Conservation (phyloP, 768 basidiomycete genomes). For the Russula sp. region DNA sequence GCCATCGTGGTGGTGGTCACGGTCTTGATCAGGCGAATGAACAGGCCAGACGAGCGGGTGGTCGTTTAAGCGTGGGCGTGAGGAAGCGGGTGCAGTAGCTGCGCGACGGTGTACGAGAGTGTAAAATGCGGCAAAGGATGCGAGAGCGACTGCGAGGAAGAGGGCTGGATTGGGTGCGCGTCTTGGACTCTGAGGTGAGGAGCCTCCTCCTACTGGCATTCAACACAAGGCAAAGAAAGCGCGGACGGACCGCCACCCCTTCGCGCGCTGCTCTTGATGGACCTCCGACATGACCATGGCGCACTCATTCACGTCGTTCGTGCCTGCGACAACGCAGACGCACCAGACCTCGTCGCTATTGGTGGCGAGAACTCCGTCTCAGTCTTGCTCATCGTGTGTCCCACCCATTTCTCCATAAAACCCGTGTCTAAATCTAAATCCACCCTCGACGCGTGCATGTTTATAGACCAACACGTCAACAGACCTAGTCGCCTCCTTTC, state of each 20-base stretch:
- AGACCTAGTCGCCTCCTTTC: constrained; percentile 62
- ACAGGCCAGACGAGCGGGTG: constrained; percentile 65
- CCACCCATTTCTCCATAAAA: constrained; percentile 16
- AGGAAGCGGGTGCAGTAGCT: constrained; percentile 55
- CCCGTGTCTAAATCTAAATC: constrained; percentile 17
- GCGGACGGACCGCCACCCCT: neutral
- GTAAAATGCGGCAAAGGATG: constrained; percentile 59
- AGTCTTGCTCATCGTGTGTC: constrained; percentile 59
- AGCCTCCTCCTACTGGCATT: neutral
- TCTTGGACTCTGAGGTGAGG: constrained; percentile 11
- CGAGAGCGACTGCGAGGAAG: constrained; percentile 53
- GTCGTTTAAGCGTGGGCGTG: constrained; percentile 57
- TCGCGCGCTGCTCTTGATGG: constrained; percentile 43
- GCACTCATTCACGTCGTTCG: constrained; percentile 60
- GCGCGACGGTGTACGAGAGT: constrained; percentile 55
- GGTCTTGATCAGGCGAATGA: constrained; percentile 38
- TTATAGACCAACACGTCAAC: constrained; percentile 42
- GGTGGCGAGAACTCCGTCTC: constrained; percentile 73
- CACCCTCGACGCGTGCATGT: constrained; percentile 36
- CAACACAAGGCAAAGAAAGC: no score
- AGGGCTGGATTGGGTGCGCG: constrained; percentile 60
- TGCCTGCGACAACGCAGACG: constrained; percentile 63
- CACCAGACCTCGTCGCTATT: constrained; percentile 64
- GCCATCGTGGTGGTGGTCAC: constrained; percentile 35
- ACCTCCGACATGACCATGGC: constrained; percentile 57